Evolutionary conservation across 2,329 filamentous ascomycete species (phyloP), one percentile per base, ranked within the genome.

Genomic region (Macrophomina phaseolina): DNA sequence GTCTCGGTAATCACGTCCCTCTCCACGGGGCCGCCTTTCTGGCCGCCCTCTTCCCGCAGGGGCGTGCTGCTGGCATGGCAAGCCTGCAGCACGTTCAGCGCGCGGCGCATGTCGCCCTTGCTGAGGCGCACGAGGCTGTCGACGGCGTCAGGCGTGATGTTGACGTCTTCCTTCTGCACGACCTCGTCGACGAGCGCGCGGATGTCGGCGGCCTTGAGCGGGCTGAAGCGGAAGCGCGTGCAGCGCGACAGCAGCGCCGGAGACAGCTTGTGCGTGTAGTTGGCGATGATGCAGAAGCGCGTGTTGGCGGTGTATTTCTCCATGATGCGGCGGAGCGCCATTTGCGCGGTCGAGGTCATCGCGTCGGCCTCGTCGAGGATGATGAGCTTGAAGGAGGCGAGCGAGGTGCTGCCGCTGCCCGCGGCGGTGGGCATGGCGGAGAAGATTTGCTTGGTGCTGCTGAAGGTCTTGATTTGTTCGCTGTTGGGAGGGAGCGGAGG

Each of bases 401-500:
- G 80, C 5, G 81, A 80, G 5, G 82, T 80, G 12, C 79, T 77
- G 12, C 85, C 81, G 49, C 79, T 23, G 23, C 23, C 23, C 23
- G 23, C 75, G 5, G 84, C 74, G 40, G 81, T 81, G 1, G 85
- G 81, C 7, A 84, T 83, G 49, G 86, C 83, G n/a, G 87, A 88
- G 82, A 99, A 99, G 73, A 99, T 99, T 77, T 99, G 95, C 80
- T 97, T 97, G 7, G 95, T 99, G 72, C 92, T 96, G 48, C 93
- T 94, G 81, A 99, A 99, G 0, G 95, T 99, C 85, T 98, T 99
- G 87, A 99, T 99, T 81, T 99, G 95, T 82, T 99, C 95, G 71
- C 78, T 74, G 63, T 8, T 30, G 7, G 5, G 12, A 30, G 32
- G 18, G 32, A 5, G 49, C 4, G 32, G 30, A 38, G 14, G 45